Percentiles rank a stretch among this genome's conserved stretches.
Evolutionary conservation across 441 rosid genomes (phyloP).

Genomic region (Corymbia calophylla): DNA sequence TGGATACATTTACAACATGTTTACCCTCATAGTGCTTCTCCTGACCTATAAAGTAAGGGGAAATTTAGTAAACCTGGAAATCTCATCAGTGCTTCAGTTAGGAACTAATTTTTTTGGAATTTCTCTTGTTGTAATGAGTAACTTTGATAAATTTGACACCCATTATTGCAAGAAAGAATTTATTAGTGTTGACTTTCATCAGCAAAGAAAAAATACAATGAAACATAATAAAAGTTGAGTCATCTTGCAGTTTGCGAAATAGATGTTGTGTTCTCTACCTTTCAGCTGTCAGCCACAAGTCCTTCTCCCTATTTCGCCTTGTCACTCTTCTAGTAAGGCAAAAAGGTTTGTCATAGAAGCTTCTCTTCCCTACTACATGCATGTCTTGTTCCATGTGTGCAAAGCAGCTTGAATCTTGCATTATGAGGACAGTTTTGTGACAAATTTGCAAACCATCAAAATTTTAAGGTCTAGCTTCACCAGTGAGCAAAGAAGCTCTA

Average conservation of each 20-base stretch:
- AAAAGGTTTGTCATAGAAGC: constrained; percentile 55
- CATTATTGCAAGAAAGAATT: not conserved
- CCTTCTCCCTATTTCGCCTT: constrained; percentile 98
- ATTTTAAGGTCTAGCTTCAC: not conserved
- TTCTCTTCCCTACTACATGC: not conserved
- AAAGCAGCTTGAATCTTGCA: not conserved
- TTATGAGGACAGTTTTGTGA: not conserved
- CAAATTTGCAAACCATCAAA: not conserved
- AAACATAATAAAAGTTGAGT: not conserved
- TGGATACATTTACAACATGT: not conserved
- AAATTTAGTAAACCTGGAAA: not conserved
- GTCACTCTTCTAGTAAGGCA: constrained; percentile 66
- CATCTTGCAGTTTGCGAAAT: constrained; percentile 74
- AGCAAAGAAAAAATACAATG: not conserved
- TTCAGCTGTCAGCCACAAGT: constrained; percentile 84
- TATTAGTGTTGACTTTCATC: not conserved
- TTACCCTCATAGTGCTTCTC: not conserved
- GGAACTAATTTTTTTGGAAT: not conserved
- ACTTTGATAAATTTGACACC: not conserved
- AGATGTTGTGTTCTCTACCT: constrained; percentile 79
- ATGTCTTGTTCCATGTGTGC: not conserved
- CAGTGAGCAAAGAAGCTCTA: not conserved
- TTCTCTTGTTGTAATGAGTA: not conserved
- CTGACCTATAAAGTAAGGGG: not conserved
- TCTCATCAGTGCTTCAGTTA: not conserved